phyloP scores from a whole-genome alignment of 352 stramenopile genomes.

The Phytophthora litchii region DNA sequence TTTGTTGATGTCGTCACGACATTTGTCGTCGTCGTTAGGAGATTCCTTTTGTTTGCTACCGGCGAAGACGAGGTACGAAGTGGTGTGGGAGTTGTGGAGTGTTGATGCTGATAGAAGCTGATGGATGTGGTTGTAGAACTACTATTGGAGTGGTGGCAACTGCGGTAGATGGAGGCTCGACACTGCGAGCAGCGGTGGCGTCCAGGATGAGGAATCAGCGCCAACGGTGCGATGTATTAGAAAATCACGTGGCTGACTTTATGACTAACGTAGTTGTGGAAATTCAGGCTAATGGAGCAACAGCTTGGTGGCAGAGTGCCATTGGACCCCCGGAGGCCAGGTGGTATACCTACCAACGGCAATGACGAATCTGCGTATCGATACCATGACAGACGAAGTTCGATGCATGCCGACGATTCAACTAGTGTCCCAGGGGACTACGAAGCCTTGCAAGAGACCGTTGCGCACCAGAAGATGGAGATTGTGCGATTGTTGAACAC shows the following conservation, averaged over 20 bases:
- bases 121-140: constrained; percentile 31
- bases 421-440: constrained; percentile 29
- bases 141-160: constrained; percentile 62
- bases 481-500: constrained; percentile 82
- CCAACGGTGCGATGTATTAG: constrained; percentile 38
- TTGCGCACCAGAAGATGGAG: constrained; percentile 81
- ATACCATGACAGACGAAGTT: constrained; percentile 18
- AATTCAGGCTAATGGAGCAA: constrained; percentile 80
- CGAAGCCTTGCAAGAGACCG: constrained; percentile 57
- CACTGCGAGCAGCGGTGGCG: constrained; percentile 73
- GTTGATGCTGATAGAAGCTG: constrained; percentile 4
- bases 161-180: constrained; percentile 78
- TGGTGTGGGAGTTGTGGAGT: not conserved
- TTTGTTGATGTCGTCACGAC: constrained; percentile 75
- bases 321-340: constrained; percentile 34
- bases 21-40: constrained; percentile 81
- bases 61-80: constrained; percentile 56
- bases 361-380: constrained; percentile 19
- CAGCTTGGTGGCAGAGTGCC: constrained; percentile 59
- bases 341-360: constrained; percentile 22
- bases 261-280: constrained; percentile 4
- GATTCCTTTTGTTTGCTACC: constrained; percentile 88
- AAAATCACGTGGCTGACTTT: not conserved
- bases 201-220: constrained; percentile 87
- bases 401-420: constrained; percentile 1